Percentiles rank a stretch among this genome's conserved stretches.
Evolutionary conservation across 2,329 filamentous ascomycete genomes (phyloP).

Genomic region (Colletotrichum destructivum): DNA sequence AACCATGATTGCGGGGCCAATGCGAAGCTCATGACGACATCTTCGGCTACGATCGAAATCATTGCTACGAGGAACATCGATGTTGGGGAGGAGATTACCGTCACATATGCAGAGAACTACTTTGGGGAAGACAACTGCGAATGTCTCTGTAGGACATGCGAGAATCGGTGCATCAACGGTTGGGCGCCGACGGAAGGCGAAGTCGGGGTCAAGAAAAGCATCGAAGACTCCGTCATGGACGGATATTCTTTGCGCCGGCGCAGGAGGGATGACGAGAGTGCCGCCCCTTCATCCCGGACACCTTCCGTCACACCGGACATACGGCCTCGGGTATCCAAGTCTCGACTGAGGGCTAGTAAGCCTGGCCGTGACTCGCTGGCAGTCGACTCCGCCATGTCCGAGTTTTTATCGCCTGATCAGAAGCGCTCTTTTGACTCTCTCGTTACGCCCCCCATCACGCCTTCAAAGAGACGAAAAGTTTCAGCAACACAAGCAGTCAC

Average conservation of each 20-base stretch:
- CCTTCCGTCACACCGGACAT: constrained; percentile 60
- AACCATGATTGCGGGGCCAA: constrained; percentile 98
- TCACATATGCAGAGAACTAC: constrained; percentile 95
- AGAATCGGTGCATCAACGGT: constrained; percentile 81
- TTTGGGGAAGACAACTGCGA: constrained; percentile 97
- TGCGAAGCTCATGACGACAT: constrained; percentile 86
- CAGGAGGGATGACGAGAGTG: constrained; percentile 66
- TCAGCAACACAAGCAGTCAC: constrained; percentile 46
- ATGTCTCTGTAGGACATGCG: constrained; percentile 92
- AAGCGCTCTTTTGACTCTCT: constrained; percentile 62
- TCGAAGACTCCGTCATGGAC: constrained; percentile 66
- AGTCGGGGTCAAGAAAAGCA: constrained; percentile 63
- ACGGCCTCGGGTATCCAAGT: constrained; percentile 43
- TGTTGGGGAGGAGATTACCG: constrained; percentile 94
- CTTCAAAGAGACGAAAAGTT: constrained; percentile 65
- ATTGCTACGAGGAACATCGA: constrained; percentile 87
- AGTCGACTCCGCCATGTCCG: constrained; percentile 43
- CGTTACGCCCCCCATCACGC: constrained; percentile 69
- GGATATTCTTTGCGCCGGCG: constrained; percentile 72
- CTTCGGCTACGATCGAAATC: constrained; percentile 91
- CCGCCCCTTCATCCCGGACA: constrained; percentile 67
- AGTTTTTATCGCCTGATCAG: constrained; percentile 49
- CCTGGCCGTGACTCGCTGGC: constrained; percentile 40
- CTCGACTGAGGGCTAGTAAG: constrained; percentile 48
- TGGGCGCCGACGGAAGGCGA: constrained; percentile 76